phyloP scores from a whole-genome alignment of 805 yeast species.

The Zygosaccharomyces bailii region DNA sequence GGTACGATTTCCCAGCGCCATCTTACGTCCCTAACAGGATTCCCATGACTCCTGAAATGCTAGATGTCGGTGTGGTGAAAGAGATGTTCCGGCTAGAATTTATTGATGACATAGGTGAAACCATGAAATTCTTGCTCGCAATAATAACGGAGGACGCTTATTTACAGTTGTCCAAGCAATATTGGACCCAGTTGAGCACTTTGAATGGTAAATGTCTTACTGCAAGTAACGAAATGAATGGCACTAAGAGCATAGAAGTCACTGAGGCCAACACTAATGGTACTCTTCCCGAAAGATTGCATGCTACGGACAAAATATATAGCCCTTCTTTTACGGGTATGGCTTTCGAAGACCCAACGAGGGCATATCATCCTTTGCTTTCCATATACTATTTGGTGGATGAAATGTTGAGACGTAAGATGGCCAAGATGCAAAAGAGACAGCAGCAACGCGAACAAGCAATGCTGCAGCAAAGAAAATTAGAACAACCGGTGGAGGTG shows the following conservation, averaged over 20 bases:
- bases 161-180: slow-evolving; percentile 28
- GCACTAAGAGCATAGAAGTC: slow-evolving; percentile 11
- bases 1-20: slow-evolving; percentile 70
- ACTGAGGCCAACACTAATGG: slow-evolving; percentile 1
- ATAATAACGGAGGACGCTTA: slow-evolving; percentile 66
- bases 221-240: slow-evolving; percentile 12
- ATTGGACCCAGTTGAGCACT: slow-evolving; percentile 26
- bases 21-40: slow-evolving; percentile 71
- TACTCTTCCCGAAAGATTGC: neutral
- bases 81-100: slow-evolving; percentile 79
- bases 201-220: slow-evolving; percentile 15
- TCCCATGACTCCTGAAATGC: slow-evolving; percentile 50
- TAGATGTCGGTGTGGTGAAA: slow-evolving; percentile 55
- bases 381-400: slow-evolving; percentile 83
- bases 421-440: slow-evolving; percentile 44
- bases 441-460: slow-evolving; percentile 22
- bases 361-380: slow-evolving; percentile 81
- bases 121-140: slow-evolving; percentile 51
- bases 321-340: slow-evolving; percentile 3
- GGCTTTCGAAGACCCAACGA: slow-evolving; percentile 66
- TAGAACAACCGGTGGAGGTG: slow-evolving; percentile 9
- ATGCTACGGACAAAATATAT: slow-evolving; percentile 8
- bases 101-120: slow-evolving; percentile 57
- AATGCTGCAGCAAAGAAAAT: slow-evolving; percentile 19
- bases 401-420: slow-evolving; percentile 74